Conservation (phyloP, 345 rosid genomes). For the Streptanthus diversifolius region DNA sequence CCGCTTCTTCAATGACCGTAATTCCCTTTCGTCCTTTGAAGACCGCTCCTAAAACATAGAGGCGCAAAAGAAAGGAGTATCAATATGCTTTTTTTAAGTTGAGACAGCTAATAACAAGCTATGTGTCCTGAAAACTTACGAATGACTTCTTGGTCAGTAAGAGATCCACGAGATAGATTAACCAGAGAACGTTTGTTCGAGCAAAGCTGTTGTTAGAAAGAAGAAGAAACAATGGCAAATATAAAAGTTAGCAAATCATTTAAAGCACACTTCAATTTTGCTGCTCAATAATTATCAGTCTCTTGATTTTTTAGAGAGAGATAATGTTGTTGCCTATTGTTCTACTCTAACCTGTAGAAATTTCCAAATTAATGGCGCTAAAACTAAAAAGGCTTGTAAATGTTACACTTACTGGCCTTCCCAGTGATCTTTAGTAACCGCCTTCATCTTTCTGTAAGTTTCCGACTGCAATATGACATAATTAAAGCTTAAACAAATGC, state of each 20-base stretch:
- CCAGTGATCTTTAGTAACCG: slow-evolving; percentile 74
- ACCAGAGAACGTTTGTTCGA: slow-evolving; percentile 85
- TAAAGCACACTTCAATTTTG: not conserved
- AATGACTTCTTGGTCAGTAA: slow-evolving; percentile 81
- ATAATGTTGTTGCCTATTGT: not conserved
- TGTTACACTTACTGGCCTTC: slow-evolving; percentile 63
- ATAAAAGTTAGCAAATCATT: not conserved
- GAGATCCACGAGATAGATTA: slow-evolving; percentile 77
- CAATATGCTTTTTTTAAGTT: not conserved
- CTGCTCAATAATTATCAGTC: not conserved
- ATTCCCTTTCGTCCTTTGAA: slow-evolving; percentile 63
- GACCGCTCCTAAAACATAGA: slow-evolving; percentile 52
- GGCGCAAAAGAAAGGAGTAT: not conserved
- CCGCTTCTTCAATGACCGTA: slow-evolving; percentile 78
- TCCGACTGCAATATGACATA: slow-evolving; percentile 57
- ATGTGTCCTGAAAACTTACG: slow-evolving; percentile 47
- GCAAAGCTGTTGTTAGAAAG: slow-evolving; percentile 59
- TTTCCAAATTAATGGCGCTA: not conserved
- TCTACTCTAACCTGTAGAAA: not conserved
- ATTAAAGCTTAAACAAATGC: slow-evolving; percentile 9
- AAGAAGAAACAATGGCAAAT: slow-evolving; percentile 12
- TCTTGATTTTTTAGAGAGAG: not conserved
- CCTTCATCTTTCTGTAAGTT: slow-evolving; percentile 85
- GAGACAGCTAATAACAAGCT: not conserved
- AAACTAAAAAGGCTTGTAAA: not conserved